Conservation (phyloP, 306 rosid species). For the Quercus parvula region DNA sequence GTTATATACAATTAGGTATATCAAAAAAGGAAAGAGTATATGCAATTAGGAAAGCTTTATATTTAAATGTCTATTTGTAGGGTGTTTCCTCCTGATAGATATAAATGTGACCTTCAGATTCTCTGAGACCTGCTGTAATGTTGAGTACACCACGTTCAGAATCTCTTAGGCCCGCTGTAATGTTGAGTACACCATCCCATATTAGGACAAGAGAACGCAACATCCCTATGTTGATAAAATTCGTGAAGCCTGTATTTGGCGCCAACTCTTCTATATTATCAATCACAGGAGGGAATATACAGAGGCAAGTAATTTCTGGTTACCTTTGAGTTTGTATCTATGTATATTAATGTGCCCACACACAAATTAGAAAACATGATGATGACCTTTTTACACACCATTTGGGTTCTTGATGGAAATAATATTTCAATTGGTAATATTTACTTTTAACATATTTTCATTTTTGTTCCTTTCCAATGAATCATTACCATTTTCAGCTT, state of each 20-base stretch:
- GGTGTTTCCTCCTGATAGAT: no score
- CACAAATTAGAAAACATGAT: neutral
- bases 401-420: neutral
- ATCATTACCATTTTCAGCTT: slow-evolving; percentile 47
- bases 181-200: no score
- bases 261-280: slow-evolving; percentile 70
- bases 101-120: no score
- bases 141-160: no score
- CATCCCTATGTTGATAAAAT: slow-evolving; percentile 49
- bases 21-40: no score
- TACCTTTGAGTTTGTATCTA: neutral
- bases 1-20: no score
- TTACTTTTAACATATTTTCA: neutral
- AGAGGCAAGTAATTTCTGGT: slow-evolving; percentile 47
- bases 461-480: slow-evolving; percentile 10
- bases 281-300: slow-evolving; percentile 62
- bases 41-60: no score
- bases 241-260: slow-evolving; percentile 71
- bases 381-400: neutral
- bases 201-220: slow-evolving; percentile 48
- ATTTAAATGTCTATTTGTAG: no score
- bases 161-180: no score
- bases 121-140: no score
- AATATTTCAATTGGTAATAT: neutral
- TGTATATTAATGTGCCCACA: neutral